These are phyloP conservation scores for Mycosarcoma mackinlayi DNA, from an alignment of 1,284 basidiomycete species.

Conservation along the genomic window DNA sequence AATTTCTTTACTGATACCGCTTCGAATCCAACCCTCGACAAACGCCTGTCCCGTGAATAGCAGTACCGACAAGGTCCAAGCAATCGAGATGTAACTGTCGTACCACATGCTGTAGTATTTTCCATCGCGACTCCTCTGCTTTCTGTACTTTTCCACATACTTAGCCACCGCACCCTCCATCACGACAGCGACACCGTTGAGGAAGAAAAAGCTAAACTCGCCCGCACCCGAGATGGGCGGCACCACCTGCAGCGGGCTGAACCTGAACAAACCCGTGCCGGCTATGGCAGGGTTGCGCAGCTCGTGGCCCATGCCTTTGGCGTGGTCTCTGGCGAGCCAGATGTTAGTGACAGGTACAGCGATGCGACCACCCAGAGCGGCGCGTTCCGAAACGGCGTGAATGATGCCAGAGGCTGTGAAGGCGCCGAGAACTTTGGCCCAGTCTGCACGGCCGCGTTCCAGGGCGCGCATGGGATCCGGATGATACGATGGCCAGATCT, in stretches of 20 bases:
- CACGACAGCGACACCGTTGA: conserved; percentile 55
- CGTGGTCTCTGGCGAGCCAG: conserved; percentile 37
- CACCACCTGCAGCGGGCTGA: conserved; percentile 39
- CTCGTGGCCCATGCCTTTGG: conserved; percentile 43
- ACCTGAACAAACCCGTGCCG: background rate
- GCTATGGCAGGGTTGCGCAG: conserved; percentile 8
- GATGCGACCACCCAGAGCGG: conserved; percentile 44
- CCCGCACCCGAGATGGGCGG: conserved; percentile 48
- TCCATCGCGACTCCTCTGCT: conserved; percentile 7
- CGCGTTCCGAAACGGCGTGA: conserved; percentile 48
- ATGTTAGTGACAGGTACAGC: conserved; percentile 48
- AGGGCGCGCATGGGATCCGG: conserved; percentile 46
- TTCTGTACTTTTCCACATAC: conserved; percentile 27
- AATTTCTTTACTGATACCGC: conserved; percentile 39
- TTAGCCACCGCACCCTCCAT: conserved; percentile 37
- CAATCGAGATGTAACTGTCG: conserved; percentile 30
- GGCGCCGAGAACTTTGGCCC: conserved; percentile 55
- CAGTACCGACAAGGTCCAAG: conserved; percentile 47
- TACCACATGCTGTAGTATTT: conserved; percentile 43
- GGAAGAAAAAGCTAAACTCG: conserved; percentile 54
- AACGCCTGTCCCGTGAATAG: conserved; percentile 52
- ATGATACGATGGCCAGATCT: conserved; percentile 44
- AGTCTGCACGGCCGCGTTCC: conserved; percentile 46
- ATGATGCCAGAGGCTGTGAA: conserved; percentile 51
- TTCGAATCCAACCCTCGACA: conserved; percentile 53